Evolutionary conservation across 1,284 basidiomycete genomes (phyloP).

Genomic region (Rhodotorula sp.): DNA sequence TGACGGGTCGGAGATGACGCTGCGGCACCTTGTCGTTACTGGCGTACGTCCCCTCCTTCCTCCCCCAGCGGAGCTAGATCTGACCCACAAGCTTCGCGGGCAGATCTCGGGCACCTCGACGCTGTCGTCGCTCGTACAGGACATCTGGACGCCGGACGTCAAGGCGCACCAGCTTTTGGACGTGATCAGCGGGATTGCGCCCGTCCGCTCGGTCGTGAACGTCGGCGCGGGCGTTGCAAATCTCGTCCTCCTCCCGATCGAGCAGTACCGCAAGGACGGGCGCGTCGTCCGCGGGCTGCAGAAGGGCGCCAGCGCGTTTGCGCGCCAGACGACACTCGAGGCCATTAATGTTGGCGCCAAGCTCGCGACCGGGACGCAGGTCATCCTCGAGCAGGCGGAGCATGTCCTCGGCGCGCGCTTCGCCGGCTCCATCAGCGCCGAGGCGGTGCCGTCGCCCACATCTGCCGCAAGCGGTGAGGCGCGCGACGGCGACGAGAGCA

Average conservation of each 20-base stretch:
- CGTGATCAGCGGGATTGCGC: slow-evolving; percentile 94
- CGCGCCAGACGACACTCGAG: slow-evolving; percentile 90
- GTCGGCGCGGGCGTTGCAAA: slow-evolving; percentile 96
- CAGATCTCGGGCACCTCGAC: slow-evolving; percentile 86
- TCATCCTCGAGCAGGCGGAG: slow-evolving; percentile 93
- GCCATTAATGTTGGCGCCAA: slow-evolving; percentile 92
- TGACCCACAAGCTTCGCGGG: too few relatives aligned
- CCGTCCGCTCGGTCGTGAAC: slow-evolving; percentile 92
- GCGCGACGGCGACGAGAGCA: slow-evolving; percentile 48
- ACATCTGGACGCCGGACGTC: slow-evolving; percentile 98
- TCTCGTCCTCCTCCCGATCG: slow-evolving; percentile 89
- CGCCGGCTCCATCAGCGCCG: slow-evolving; percentile 6
- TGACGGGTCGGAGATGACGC: slow-evolving; percentile 95
- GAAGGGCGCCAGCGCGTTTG: slow-evolving; percentile 87
- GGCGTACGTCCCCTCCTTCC: slow-evolving; percentile 64
- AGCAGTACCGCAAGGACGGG: slow-evolving; percentile 96
- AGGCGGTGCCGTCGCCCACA: slow-evolving; percentile 11
- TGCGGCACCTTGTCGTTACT: slow-evolving; percentile 85
- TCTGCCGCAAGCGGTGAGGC: too few relatives aligned
- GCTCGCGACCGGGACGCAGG: slow-evolving; percentile 94
- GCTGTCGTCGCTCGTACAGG: slow-evolving; percentile 86
- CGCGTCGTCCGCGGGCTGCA: slow-evolving; percentile 91
- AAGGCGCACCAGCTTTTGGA: slow-evolving; percentile 97
- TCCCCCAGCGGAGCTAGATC: slow-evolving; percentile 53
- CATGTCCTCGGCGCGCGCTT: slow-evolving; percentile 72